Evolutionary conservation across 2,329 filamentous ascomycete genomes (phyloP).

Genomic region (Acarospora socialis): DNA sequence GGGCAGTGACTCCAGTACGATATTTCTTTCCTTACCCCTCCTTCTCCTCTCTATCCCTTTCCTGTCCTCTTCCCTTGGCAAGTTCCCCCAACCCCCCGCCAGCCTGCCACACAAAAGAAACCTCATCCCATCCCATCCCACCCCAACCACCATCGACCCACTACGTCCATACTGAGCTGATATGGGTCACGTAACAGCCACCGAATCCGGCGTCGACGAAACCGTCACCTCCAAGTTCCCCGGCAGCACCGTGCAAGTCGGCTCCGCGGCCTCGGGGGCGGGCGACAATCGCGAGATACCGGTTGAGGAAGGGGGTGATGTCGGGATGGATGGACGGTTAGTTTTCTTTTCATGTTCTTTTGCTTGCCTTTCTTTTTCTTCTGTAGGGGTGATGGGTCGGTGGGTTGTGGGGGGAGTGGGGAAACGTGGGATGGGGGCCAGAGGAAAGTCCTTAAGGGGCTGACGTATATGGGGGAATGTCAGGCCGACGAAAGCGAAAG

Average conservation of each 20-base stretch:
- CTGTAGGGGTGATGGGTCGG: too few relatives aligned
- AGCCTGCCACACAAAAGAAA: not conserved
- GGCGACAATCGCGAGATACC: slow-evolving; percentile 36
- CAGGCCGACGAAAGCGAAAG: slow-evolving; percentile 31
- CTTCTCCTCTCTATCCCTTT: not conserved
- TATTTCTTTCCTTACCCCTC: not conserved
- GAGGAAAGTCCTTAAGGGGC: too few relatives aligned
- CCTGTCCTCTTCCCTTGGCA: not conserved
- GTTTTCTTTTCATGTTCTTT: too few relatives aligned
- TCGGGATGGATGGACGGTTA: slow-evolving; percentile 19
- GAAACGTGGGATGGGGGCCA: too few relatives aligned
- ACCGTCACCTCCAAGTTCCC: slow-evolving; percentile 28
- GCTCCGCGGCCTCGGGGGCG: slow-evolving; percentile 28
- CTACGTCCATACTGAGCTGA: too few relatives aligned
- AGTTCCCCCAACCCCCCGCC: not conserved
- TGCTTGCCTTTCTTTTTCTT: too few relatives aligned
- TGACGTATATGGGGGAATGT: not conserved
- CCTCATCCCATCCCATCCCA: not conserved
- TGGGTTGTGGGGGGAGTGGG: slow-evolving; percentile 11
- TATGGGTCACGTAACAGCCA: too few relatives aligned
- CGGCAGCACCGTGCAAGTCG: slow-evolving; percentile 29
- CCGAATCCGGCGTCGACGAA: slow-evolving; percentile 35
- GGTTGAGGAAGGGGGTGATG: slow-evolving; percentile 29
- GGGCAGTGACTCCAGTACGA: slow-evolving; percentile 26
- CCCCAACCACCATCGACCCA: too few relatives aligned